Base-by-base conservation (phyloP, 768 basidiomycete genomes). In the Termitomyces sp. region DNA sequence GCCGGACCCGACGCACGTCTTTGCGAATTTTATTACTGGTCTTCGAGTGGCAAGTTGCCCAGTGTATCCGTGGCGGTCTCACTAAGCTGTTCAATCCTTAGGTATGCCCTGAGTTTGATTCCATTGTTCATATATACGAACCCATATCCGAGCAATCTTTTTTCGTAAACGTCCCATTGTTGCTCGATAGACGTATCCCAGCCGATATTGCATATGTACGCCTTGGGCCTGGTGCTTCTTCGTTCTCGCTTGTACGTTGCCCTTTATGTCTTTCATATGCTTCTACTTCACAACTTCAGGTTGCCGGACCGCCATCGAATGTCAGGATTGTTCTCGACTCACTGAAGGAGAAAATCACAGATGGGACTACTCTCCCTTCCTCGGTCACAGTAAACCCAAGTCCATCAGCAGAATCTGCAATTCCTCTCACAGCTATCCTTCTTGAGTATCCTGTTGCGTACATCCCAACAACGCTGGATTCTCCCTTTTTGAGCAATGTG, bases 371-470 rank as follows among this genome's bases (percentile, higher is more conserved):
- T 12, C 55, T 59, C 9, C 46, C 51, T 6, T n/a, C 54, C 0
- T 69, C 71, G 12, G 60, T 72, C 53, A 65, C 68, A 48, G 60
- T 79, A 29, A 64, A 72, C 12, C 55, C 61, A 42, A 54, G 53
- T 26, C 62, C 73, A 14, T 49, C 70, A 5, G 59, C 67, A 18
- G 62, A 67, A 55, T 64, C 55, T 10, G 67, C 73, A 2, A 69
- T 88, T 42, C 79, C 86, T 14, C 71, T 88, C 5, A 83, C 86
- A 4, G 86, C 76, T 1, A 58, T 84, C 8, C 66, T 87, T 26
- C 77, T 87, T 34, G 85, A 85, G 57, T 88, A 87, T 62, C 80
- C 81, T 9, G 77, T 86, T 9, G 75, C 78, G 24, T 85, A 85
- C 50, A 64, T 78, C 31, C 76, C 76, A 31, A 58, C 52, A 14